Evolutionary conservation across 495 filamentous ascomycete species (phyloP), one percentile per base, ranked within the genome.

Genomic region (Aspergillus sclerotioniger): DNA sequence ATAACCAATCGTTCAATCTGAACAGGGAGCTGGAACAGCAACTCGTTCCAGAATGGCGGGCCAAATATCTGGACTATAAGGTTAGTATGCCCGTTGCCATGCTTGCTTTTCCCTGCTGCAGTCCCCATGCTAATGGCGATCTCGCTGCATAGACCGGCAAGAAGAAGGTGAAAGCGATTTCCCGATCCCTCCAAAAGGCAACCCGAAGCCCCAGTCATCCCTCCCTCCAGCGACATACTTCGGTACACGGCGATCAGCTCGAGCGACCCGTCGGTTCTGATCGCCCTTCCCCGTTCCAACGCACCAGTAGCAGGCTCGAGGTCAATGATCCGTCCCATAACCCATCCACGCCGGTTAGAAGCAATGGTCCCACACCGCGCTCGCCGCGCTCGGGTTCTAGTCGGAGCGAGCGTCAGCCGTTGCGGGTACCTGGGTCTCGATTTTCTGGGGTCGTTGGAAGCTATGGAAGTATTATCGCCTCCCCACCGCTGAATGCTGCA

Each of bases 21-120:
- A 31, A 54, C 55, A 87, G 84, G 73, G 90, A 95, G 76, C 79
- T 96, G 55, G 91, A 96, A 51, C 84, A 87, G 68, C 88, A 94
- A 57, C 83, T 90, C 25, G 90, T 96, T 59, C 90, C 92, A 77
- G 92, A 96, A 81, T 96, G 92, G 92, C 83, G 88, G 62, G 84
- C 83, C 61, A 95, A 96, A 71, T 96, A 96, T 73, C 80, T 96
- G 56, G 85, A 96, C 74, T 96, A 96, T 78, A 95, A 91, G 80
- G 87, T 85, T 46, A 48, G 63, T 58, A 4, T 44, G 39, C 44
- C n/a, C n/a, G n/a, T n/a, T n/a, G n/a, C n/a, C n/a, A n/a, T n/a
- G n/a, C n/a, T 47, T 41, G 17, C 6, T 31, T 31, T n/a, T 3
- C 13, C 28, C n/a, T 47, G 39, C 25, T 32, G 13, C n/a, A 1